Evolutionary conservation across 805 yeast species (phyloP), one percentile per base, ranked within the genome.

Genomic region (Metschnikowia similis): DNA sequence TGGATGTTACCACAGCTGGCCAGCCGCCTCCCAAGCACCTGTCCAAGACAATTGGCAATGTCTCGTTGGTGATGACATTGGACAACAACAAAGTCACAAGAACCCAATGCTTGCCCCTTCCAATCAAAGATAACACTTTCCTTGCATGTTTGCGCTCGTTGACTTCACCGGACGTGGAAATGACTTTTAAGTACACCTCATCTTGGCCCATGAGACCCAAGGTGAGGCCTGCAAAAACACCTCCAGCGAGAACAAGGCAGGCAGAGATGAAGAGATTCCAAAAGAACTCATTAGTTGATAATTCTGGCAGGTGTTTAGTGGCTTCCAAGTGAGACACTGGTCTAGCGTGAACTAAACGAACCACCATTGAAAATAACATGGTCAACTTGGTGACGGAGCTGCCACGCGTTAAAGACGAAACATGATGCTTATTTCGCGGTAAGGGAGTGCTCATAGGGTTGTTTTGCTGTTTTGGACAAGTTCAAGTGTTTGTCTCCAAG

Each of bases 121-220:
- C 81, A 48, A 92, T 80, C 56, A 92, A 74, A 16, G 71, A 64
- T 50, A 92, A 76, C 30, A 92, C 98, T 57, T 79, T 84, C 17
- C 71, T 66, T 10, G 97, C 94, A 56, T 82, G 77, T 46, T 70
- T 75, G 35, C 85, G 79, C 65, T 92, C 97, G 6, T 63, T 56
- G 1, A 75, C 66, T 11, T 85, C 83, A n/a, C 99, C 98, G n/a
- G 90, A 82, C 41, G 86, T 82, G 48, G 90, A 84, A 53, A 92
- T 85, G 10, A 92, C 99, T 67, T 89, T 92, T 53, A 92, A 75
- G 61, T 91, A 89, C 26, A 92, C 92, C 67, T 92, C 98, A 66
- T 92, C 98, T 67, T 92, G 98, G 57, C 98, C 98, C 99, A 92
- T 92, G 9, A 92, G 77, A 2, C 94, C 98, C 44, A 92, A 74